Base-by-base conservation (phyloP, 2,329 filamentous ascomycete genomes). In the Cercospora sp. region DNA sequence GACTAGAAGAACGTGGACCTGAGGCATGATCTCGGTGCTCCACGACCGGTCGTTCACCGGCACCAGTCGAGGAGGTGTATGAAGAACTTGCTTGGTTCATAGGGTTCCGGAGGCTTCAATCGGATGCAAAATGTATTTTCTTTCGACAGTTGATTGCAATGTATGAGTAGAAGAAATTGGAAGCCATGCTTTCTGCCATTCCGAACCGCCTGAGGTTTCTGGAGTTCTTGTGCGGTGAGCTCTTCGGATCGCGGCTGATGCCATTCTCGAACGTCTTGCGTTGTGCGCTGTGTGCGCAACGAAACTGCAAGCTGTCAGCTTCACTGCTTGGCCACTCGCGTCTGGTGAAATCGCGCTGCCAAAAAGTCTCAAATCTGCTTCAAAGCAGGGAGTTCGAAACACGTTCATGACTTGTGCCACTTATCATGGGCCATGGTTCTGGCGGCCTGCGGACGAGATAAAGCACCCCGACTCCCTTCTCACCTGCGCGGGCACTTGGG, bases 1-100 rank as follows among this genome's bases (percentile, higher is more conserved):
- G 68, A 72, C 45, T 57, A 30, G 42, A 66, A 26, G 45, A 62
- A 42, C 59, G 64, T 36, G 59, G 42, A 45, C 58, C 59, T 26
- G 59, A 66, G 59, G 59, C 64, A 36, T 59, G 55, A 59, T 55
- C 12, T n/a, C 9, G 23, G 13, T 23, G 23, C 5, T 28, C 13
- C 48, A 30, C n/a, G 10, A 26, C 26, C 48, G 26, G 16, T 5
- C 13, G 20, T 13, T 28, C 16, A 8, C 5, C 10, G 13, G 6
- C 13, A 55, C 10, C 5, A 5, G 20, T 28, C 48, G 23, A 55
- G 7, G 5, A 55, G 12, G 26, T 23, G 20, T 48, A 28, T 13
- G 48, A 28, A 16, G 12, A 55, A 2, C 10, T 55, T 8, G 23
- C 13, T 28, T 3, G 23, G 23, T 26, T 1, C 5, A 7, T 28